phyloP scores from a whole-genome alignment of 805 yeast species.

The Debaryomyces prosopidis region DNA sequence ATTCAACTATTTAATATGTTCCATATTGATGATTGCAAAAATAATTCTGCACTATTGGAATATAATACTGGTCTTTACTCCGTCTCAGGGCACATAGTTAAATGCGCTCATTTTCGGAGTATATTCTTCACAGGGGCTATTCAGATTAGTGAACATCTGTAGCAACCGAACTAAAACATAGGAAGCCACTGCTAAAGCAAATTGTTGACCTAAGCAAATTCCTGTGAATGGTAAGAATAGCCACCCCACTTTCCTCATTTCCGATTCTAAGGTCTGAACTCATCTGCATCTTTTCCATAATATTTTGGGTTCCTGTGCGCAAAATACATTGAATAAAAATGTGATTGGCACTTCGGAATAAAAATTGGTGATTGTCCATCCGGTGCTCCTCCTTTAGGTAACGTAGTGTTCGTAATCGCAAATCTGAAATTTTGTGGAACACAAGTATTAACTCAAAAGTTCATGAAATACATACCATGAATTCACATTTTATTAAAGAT shows the following conservation, averaged over 20 bases:
- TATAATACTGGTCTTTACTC: no score
- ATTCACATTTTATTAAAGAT: conserved; percentile 38
- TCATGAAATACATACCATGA: conserved; percentile 38
- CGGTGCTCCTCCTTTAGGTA: conserved; percentile 52
- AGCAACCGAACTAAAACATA: conserved; percentile 28
- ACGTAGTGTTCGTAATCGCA: conserved; percentile 45
- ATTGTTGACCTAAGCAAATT: conserved; percentile 40
- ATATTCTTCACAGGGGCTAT: conserved; percentile 11
- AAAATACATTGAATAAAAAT: conserved; percentile 41
- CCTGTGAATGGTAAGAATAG: conserved; percentile 37
- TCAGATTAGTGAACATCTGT: conserved; percentile 29
- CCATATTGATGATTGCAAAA: no score
- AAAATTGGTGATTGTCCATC: conserved; percentile 40
- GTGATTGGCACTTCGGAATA: conserved; percentile 43
- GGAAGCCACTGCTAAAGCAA: conserved; percentile 38
- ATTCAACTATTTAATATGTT: no score
- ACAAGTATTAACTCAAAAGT: conserved; percentile 37
- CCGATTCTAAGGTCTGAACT: conserved; percentile 22
- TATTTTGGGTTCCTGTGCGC: conserved; percentile 40
- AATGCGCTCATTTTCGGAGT: conserved; percentile 30
- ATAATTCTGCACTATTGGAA: no score
- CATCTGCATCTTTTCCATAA: conserved; percentile 30
- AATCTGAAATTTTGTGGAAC: conserved; percentile 51
- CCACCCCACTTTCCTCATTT: conserved; percentile 30
- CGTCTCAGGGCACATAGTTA: conserved; percentile 15